phyloP scores from a whole-genome alignment of 169 alveolate species.

The Besnoitia besnoiti region DNA sequence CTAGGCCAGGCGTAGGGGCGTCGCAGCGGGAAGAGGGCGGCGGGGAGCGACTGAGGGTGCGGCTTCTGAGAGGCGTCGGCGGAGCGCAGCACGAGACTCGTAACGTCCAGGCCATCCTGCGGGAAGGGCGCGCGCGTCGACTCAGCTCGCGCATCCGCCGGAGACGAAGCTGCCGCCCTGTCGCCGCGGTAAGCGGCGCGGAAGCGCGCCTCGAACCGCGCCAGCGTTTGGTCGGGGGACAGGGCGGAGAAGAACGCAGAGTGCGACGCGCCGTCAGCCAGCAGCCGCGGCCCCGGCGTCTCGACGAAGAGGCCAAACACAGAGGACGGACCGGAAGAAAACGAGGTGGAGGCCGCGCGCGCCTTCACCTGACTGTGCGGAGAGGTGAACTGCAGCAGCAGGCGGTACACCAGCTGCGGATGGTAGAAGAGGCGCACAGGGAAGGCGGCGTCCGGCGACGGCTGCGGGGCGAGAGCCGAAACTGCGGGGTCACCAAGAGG shows the following conservation, averaged over 20 bases:
- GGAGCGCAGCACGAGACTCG: neutral
- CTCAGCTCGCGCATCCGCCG: neutral
- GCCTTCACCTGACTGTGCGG: neutral
- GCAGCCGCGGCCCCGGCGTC: neutral
- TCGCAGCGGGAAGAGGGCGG: neutral
- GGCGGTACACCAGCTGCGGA: constrained; percentile 7
- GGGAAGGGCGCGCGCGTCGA: neutral
- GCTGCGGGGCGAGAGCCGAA: neutral
- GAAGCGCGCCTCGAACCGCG: neutral
- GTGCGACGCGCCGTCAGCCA: neutral
- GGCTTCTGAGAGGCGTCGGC: neutral
- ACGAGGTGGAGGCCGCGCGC: neutral
- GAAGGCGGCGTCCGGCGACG: no score
- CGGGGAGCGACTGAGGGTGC: neutral
- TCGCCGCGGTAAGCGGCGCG: neutral
- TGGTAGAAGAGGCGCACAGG: neutral
- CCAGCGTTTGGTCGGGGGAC: neutral
- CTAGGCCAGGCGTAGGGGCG: neutral
- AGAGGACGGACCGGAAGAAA: neutral
- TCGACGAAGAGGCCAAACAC: neutral
- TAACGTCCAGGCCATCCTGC: neutral
- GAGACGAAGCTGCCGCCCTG: no score
- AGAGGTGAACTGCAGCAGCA: constrained; percentile 20
- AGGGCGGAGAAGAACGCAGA: neutral
- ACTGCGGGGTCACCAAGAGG: neutral